Conservation (phyloP, 139 green algal species). For the Diplosphaera chodatii region DNA sequence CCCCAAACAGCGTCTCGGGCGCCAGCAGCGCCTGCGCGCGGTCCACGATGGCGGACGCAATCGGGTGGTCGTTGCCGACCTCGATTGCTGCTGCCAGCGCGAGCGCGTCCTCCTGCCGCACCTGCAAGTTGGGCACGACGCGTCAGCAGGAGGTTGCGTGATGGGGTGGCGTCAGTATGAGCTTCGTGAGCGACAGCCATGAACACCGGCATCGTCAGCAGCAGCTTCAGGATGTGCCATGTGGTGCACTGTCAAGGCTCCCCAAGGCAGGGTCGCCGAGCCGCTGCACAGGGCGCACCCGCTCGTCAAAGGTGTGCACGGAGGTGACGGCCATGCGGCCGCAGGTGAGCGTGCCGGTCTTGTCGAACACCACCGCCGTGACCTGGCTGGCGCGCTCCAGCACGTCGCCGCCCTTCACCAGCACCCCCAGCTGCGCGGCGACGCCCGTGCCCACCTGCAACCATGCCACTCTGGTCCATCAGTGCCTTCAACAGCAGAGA, state of each 20-base stretch:
- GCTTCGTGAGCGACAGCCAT: no score
- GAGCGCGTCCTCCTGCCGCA: slow-evolving; percentile 39
- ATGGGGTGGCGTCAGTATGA: no score
- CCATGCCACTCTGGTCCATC: no score
- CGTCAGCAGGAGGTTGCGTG: no score
- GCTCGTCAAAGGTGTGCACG: slow-evolving; percentile 24
- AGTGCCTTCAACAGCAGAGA: no score
- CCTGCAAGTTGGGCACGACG: no score
- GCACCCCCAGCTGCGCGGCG: slow-evolving; percentile 73
- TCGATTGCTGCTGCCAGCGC: slow-evolving; percentile 75
- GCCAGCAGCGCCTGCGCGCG: slow-evolving; percentile 23
- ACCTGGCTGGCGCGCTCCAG: slow-evolving; percentile 61
- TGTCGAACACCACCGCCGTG: slow-evolving; percentile 86
- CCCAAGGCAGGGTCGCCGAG: no score
- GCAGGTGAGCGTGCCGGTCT: slow-evolving; percentile 90
- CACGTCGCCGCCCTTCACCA: slow-evolving; percentile 90
- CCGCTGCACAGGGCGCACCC: slow-evolving; percentile 9
- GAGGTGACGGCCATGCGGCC: slow-evolving; percentile 61
- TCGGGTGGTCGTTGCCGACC: slow-evolving; percentile 78
- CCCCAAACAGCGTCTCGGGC: neutral
- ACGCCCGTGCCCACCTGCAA: slow-evolving; percentile 67
- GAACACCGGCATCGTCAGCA: no score
- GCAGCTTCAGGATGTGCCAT: no score
- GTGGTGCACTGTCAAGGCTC: no score
- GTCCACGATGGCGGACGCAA: slow-evolving; percentile 73